A percentile compares a stretch with the other conserved stretches of the same genome.
Evolutionary conservation across 2,329 filamentous ascomycete genomes (phyloP).

Genomic region (Trichophyton mentagrophytes): DNA sequence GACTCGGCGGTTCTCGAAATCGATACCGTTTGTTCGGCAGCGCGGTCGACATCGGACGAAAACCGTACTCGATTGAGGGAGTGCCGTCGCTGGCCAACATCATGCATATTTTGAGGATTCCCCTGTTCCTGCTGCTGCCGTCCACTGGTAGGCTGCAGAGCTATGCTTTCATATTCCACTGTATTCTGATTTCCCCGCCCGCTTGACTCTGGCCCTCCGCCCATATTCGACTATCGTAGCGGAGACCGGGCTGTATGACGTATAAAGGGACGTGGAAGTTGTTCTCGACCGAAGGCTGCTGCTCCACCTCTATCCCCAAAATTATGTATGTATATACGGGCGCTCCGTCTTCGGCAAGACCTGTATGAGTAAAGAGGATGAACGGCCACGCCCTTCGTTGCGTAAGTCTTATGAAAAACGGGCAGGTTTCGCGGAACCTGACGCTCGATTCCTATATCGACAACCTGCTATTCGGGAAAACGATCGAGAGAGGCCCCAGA

Average conservation of each 20-base stretch:
- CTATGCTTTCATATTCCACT: neutral
- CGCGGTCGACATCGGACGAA: constrained; percentile 18
- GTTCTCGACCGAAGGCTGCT: neutral
- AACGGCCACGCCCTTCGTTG: neutral
- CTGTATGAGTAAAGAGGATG: neutral
- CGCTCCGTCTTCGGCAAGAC: neutral
- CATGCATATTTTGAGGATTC: neutral
- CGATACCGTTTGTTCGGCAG: neutral
- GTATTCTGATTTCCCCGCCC: neutral
- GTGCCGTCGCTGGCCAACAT: constrained; percentile 6
- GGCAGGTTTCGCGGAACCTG: neutral
- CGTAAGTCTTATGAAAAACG: neutral
- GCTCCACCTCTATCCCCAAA: neutral
- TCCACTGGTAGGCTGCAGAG: neutral
- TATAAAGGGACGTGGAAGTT: neutral
- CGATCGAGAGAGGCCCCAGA: neutral
- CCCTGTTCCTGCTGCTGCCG: neutral
- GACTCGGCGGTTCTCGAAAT: constrained; percentile 7
- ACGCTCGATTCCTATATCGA: neutral
- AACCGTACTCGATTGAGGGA: constrained; percentile 17
- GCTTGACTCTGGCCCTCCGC: neutral
- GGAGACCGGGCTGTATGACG: neutral
- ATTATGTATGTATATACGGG: neutral
- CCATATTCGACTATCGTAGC: neutral
- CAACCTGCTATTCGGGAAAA: neutral